These are phyloP conservation scores for Viola odorata DNA, from an alignment of 345 rosid genomes.

Conservation along the genomic window DNA sequence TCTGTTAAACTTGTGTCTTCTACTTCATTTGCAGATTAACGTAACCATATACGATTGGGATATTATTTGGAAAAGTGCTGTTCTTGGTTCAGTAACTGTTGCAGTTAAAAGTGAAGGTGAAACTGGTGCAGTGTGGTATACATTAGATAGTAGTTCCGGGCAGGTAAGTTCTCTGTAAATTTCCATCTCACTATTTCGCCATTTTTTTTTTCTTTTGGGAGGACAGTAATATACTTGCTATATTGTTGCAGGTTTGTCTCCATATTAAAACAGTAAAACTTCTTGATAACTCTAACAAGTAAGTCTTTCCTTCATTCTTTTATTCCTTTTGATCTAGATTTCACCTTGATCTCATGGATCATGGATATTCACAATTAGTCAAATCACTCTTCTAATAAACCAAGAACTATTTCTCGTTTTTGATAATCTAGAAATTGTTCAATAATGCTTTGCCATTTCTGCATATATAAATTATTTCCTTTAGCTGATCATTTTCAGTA, in stretches of 20 bases:
- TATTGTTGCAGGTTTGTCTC: conserved; percentile 71
- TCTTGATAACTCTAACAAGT: conserved; percentile 64
- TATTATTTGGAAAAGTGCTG: conserved; percentile 97
- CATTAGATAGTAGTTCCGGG: conserved; percentile 88
- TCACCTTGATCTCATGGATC: too few relatives aligned
- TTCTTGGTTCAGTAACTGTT: conserved; percentile 90
- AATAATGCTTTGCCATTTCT: too few relatives aligned
- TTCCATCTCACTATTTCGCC: not conserved
- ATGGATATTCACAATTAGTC: too few relatives aligned
- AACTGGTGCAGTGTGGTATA: conserved; percentile 81
- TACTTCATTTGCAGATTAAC: conserved; percentile 49
- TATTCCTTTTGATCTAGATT: not conserved
- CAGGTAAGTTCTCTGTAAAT: conserved; percentile 50
- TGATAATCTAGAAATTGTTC: too few relatives aligned
- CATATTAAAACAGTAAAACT: conserved; percentile 70
- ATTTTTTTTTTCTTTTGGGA: conserved; percentile 10
- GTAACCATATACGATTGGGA: conserved; percentile 99
- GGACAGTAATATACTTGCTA: conserved; percentile 15
- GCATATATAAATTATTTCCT: too few relatives aligned
- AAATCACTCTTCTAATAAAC: too few relatives aligned
- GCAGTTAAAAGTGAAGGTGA: conserved; percentile 84
- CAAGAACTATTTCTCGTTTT: too few relatives aligned
- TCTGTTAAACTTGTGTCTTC: conserved; percentile 6
- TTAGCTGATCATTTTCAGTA: too few relatives aligned
- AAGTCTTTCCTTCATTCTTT: conserved; percentile 12